Evolutionary conservation across 1,284 basidiomycete genomes (phyloP), one percentile per base, ranked within the genome.

Genomic region (Mixia osmundae): DNA sequence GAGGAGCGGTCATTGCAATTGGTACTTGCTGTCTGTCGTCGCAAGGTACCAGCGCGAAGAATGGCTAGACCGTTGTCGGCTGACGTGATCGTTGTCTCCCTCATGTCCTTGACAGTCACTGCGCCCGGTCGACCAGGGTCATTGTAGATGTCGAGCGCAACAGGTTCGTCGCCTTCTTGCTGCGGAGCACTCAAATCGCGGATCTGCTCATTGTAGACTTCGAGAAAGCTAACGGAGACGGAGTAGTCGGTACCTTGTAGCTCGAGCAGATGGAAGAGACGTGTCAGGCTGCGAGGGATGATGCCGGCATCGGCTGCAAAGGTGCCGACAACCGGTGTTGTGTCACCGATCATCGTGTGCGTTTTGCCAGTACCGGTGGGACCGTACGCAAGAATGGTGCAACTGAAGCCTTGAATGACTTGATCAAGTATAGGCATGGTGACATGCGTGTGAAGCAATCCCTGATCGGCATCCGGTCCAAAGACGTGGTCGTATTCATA

Each of bases 191-290:
- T 69, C 22, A 95, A 66, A 54, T 95, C 87, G 21, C 87, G 76
- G n/a, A 97, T 68, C 54, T 97, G 89, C 59, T 99, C 91, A 53
- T 99, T 99, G 60, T 97, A 99, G n/a, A 99, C 66, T 54, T 99
- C 91, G 38, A 99, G 68, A 54, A 76, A 95, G 0, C 82, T 89
- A 38, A 91, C 71, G 51, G 82, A 85, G 53, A 99, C 85, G 46
- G 78, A 76, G 54, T 75, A 97, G 51, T 99, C 91, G 20, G 69
- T 57, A 9, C 66, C 62, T 0, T 68, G 68, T 5, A 66, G 62
- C 49, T 91, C 82, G 6, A 99, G 70, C 34, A 78, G 68, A 41
- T 80, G 71, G 53, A 97, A 99, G 3, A 97, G 69, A 19, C 77
- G 73, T 54, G 91, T 85, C 5, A 99, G 67, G 1, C 75, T 82